Conservation (phyloP, 306 rosid genomes). For the Sechiopsis laciniata region DNA sequence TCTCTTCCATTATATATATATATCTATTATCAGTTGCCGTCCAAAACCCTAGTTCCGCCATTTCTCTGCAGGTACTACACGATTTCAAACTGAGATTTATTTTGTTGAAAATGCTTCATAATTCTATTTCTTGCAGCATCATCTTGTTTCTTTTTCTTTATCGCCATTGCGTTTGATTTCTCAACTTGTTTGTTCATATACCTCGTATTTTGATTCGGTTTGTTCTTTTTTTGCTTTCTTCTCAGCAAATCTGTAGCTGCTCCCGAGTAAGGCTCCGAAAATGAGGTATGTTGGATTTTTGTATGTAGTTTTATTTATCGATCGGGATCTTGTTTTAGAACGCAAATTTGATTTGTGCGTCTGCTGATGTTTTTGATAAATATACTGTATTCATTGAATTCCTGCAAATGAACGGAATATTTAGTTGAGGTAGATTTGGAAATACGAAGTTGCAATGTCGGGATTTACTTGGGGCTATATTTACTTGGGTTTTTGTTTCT, state of each 20-base stretch:
- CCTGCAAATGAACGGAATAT: background rate
- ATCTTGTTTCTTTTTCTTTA: background rate
- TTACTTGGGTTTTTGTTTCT: background rate
- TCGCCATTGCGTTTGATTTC: background rate
- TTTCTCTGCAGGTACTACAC: background rate
- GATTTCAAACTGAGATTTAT: too few relatives aligned
- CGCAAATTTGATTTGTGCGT: background rate
- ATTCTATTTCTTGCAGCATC: too few relatives aligned
- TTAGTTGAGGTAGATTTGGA: background rate
- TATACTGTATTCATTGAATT: too few relatives aligned
- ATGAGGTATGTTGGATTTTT: conserved; percentile 37
- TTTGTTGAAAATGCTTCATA: background rate
- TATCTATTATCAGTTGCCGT: background rate
- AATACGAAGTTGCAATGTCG: background rate
- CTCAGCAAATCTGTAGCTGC: conserved; percentile 26
- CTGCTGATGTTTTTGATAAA: background rate
- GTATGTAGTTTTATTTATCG: background rate
- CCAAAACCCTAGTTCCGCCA: conserved; percentile 19
- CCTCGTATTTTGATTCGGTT: background rate
- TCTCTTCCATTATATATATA: background rate
- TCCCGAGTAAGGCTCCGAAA: conserved; percentile 24
- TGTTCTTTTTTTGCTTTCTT: background rate
- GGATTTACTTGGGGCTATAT: background rate
- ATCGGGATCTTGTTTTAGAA: background rate
- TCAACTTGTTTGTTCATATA: background rate